These are phyloP conservation scores for Omphalotus guepiniiformis DNA, from an alignment of 768 basidiomycete species.

Conservation along the genomic window DNA sequence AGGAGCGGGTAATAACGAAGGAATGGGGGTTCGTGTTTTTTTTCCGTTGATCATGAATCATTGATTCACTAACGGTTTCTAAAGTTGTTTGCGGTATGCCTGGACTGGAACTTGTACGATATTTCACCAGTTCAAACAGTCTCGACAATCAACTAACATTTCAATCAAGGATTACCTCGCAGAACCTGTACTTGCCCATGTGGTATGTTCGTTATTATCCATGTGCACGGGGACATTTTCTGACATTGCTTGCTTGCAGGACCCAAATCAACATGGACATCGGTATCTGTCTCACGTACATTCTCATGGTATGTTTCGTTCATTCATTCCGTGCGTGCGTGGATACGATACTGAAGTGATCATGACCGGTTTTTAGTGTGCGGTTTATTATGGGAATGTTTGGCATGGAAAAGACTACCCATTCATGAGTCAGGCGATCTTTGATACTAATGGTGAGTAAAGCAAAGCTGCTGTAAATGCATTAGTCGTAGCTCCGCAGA, in stretches of 20 bases:
- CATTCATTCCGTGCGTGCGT: constrained; percentile 1
- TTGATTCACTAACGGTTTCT: too few species aligned
- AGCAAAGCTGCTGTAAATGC: too few species aligned
- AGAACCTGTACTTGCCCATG: constrained; percentile 1
- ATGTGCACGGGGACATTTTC: background rate
- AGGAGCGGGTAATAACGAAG: constrained; percentile 33
- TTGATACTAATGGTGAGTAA: constrained; percentile 6
- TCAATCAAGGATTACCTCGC: constrained; percentile 19
- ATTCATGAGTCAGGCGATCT: constrained; percentile 12
- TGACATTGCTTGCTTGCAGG: constrained; percentile 1
- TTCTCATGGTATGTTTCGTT: too few species aligned
- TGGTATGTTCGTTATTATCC: background rate
- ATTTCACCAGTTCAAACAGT: too few species aligned
- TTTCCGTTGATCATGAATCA: background rate
- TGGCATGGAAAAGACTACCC: constrained; percentile 18
- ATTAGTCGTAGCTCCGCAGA: too few species aligned
- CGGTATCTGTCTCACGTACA: constrained; percentile 17
- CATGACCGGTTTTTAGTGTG: constrained; percentile 5
- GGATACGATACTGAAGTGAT: background rate
- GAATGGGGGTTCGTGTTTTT: constrained; percentile 15
- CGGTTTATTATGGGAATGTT: constrained; percentile 19
- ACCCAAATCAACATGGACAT: constrained; percentile 20
- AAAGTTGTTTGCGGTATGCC: constrained; percentile 22
- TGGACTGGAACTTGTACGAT: constrained; percentile 28
- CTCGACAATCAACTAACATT: too few species aligned